Evolutionary conservation across 2,329 filamentous ascomycete genomes (phyloP).

Genomic region (Fusarium pseudoanthophilum): DNA sequence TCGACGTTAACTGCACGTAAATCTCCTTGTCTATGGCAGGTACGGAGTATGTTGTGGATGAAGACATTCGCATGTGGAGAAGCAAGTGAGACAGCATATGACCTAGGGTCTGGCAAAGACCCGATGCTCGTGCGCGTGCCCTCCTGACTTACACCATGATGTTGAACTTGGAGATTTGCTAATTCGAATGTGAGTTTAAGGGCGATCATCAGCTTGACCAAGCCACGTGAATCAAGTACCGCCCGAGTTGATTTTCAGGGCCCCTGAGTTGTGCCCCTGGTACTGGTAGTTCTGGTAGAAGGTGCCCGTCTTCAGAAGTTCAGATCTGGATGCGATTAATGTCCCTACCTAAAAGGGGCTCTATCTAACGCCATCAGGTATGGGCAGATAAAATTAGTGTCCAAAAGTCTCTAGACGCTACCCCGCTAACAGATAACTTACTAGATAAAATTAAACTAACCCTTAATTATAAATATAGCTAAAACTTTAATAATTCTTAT

Average conservation of each 20-base stretch:
- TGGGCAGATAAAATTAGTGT: neutral
- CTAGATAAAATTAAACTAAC: too few relatives aligned
- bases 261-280: slow-evolving; percentile 32
- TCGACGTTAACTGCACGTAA: slow-evolving; percentile 25
- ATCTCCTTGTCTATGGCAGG: slow-evolving; percentile 9
- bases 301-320: neutral
- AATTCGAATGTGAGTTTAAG: neutral
- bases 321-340: slow-evolving; percentile 10
- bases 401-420: too few relatives aligned
- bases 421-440: too few relatives aligned
- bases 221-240: slow-evolving; percentile 44
- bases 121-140: slow-evolving; percentile 8
- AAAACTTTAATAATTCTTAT: too few relatives aligned
- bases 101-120: neutral
- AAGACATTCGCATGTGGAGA: slow-evolving; percentile 16
- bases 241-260: slow-evolving; percentile 30
- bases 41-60: neutral
- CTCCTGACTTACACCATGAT: slow-evolving; percentile 9
- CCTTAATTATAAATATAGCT: too few relatives aligned
- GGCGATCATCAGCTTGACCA: slow-evolving; percentile 27
- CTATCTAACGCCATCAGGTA: slow-evolving; percentile 31
- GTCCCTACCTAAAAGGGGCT: slow-evolving; percentile 12
- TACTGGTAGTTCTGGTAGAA: slow-evolving; percentile 26
- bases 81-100: slow-evolving; percentile 26
- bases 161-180: neutral